These are phyloP conservation scores for Colletotrichum chrysophilum DNA, from an alignment of 2,329 filamentous ascomycete species.

Conservation along the genomic window DNA sequence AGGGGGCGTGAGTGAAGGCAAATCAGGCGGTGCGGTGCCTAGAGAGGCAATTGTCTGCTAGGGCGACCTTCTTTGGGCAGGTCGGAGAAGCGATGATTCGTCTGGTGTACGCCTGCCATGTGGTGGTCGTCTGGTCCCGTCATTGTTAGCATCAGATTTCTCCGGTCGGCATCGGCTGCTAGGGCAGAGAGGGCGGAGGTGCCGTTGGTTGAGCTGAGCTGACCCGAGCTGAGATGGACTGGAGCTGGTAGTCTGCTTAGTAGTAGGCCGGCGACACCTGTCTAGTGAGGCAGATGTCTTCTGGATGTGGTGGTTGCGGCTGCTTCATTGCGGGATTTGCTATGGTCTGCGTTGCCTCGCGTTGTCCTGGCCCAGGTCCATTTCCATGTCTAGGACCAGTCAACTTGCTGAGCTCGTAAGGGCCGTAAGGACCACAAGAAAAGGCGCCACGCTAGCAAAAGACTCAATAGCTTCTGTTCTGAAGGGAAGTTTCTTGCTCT, in stretches of 20 bases:
- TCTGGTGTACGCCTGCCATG: conserved; percentile 13
- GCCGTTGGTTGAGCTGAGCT: background rate
- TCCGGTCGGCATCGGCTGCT: background rate
- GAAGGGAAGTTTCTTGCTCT: background rate
- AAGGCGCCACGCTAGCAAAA: background rate
- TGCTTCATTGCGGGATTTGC: background rate
- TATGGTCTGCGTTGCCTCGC: background rate
- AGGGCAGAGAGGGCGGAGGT: background rate
- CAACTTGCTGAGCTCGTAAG: background rate
- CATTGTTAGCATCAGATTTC: background rate
- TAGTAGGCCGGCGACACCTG: background rate
- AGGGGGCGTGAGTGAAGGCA: conserved; percentile 9
- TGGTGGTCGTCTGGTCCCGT: conserved; percentile 8
- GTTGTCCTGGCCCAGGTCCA: background rate
- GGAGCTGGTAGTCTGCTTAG: background rate
- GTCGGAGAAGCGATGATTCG: conserved; percentile 12
- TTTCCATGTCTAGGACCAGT: background rate
- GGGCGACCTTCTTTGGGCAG: background rate
- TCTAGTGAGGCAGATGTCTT: background rate
- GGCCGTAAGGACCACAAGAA: background rate
- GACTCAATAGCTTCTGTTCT: background rate
- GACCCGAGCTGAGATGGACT: background rate
- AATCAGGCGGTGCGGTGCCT: background rate
- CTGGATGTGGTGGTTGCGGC: background rate
- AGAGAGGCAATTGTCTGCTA: background rate